Conservation (phyloP, 495 filamentous ascomycete genomes). For the Penicillium fimorum region DNA sequence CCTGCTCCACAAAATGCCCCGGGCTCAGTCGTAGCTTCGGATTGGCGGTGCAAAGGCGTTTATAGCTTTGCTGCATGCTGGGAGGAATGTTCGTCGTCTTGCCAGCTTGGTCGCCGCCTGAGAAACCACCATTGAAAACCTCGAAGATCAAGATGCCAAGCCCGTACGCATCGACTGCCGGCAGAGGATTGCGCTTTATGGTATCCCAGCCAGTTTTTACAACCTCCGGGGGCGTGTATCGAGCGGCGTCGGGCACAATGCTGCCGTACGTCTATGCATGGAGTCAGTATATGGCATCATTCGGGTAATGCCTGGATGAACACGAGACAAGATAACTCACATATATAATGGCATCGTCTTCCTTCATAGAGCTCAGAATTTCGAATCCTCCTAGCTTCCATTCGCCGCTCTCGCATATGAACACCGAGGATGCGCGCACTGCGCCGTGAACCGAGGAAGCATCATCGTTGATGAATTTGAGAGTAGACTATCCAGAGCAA, state of each 20-base stretch:
- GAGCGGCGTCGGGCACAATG: constrained; percentile 74
- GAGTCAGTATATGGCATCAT: constrained; percentile 12
- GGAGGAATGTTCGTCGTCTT: constrained; percentile 85
- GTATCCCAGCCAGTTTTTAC: constrained; percentile 83
- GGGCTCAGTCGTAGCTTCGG: constrained; percentile 84
- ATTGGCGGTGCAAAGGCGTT: constrained; percentile 80
- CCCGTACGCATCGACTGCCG: constrained; percentile 81
- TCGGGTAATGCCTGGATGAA: not conserved
- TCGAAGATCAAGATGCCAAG: constrained; percentile 85
- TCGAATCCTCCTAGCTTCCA: constrained; percentile 97
- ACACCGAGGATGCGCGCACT: constrained; percentile 80
- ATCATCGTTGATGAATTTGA: constrained; percentile 95
- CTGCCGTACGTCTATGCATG: constrained; percentile 71
- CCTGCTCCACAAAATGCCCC: constrained; percentile 86
- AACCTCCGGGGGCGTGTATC: constrained; percentile 84
- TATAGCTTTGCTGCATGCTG: constrained; percentile 85
- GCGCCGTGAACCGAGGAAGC: constrained; percentile 87
- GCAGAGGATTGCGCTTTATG: constrained; percentile 77
- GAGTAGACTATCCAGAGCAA: constrained; percentile 59
- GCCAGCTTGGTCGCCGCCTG: constrained; percentile 68
- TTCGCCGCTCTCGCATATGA: constrained; percentile 90
- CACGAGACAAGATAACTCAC: constrained; percentile 46
- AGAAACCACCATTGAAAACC: constrained; percentile 81
- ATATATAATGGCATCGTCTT: constrained; percentile 89
- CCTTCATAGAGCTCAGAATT: constrained; percentile 88